Evolutionary conservation across 2,329 filamentous ascomycete species (phyloP).

Genomic region (Colletotrichum sp.): DNA sequence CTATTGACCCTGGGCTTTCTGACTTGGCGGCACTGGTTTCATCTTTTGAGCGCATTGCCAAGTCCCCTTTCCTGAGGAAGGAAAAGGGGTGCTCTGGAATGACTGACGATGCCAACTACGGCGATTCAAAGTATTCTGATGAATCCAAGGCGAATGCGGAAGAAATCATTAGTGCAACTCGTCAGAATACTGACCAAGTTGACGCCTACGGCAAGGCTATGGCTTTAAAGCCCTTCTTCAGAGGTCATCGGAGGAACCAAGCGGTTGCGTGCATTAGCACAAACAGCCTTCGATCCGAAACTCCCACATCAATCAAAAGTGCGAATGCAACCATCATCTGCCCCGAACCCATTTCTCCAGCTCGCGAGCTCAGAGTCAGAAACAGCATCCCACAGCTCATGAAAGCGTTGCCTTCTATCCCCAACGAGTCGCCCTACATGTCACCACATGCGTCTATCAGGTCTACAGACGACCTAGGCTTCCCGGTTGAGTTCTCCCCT

Average conservation of each 20-base stretch:
- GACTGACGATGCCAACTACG: not conserved
- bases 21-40: slow-evolving; percentile 34
- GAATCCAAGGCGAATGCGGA: not conserved
- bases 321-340: slow-evolving; percentile 36
- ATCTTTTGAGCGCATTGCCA: slow-evolving; percentile 31
- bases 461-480: not conserved
- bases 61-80: slow-evolving; percentile 24
- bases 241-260: slow-evolving; percentile 30
- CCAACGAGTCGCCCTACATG: slow-evolving; percentile 28
- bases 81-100: slow-evolving; percentile 11
- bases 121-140: not conserved
- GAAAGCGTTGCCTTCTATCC: slow-evolving; percentile 56
- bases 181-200: not conserved
- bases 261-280: slow-evolving; percentile 27
- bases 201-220: not conserved
- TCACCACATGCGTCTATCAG: not conserved
- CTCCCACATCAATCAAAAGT: not conserved
- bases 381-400: slow-evolving; percentile 57
- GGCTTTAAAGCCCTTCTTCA: not conserved
- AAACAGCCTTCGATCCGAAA: not conserved
- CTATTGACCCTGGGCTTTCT: slow-evolving; percentile 27
- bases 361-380: slow-evolving; percentile 48
- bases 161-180: no score
- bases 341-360: slow-evolving; percentile 55
- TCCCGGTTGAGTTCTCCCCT: slow-evolving; percentile 17